Percentiles rank a stretch among this genome's conserved stretches.
Evolutionary conservation across 129 eudicot genomes (phyloP).

Genomic region (Cynara cardunculus): DNA sequence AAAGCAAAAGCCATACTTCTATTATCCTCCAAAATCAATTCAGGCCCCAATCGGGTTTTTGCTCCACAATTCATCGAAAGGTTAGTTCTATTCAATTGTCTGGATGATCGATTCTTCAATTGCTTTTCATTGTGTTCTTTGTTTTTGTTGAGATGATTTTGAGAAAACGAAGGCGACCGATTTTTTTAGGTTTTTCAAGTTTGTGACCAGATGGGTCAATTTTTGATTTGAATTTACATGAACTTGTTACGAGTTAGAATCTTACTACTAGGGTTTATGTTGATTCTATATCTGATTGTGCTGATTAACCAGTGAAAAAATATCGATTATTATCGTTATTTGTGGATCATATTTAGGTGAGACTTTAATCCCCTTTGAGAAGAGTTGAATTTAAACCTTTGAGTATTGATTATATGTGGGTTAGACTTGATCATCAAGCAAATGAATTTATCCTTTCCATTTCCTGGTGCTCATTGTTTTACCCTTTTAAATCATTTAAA

Average conservation of each 20-base stretch:
- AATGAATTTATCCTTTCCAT: background rate
- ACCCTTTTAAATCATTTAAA: background rate
- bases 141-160: background rate
- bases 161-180: background rate
- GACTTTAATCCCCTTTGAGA: background rate
- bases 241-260: slow-evolving; percentile 3
- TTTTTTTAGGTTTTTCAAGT: background rate
- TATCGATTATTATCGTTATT: background rate
- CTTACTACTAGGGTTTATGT: slow-evolving; percentile 2
- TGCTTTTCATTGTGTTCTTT: background rate
- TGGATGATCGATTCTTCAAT: background rate
- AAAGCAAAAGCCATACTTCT: background rate
- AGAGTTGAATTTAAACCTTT: slow-evolving; percentile 1
- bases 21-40: background rate
- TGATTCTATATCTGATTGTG: background rate
- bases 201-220: background rate
- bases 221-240: background rate
- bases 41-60: slow-evolving; percentile 4
- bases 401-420: slow-evolving; percentile 8
- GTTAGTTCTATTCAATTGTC: slow-evolving; percentile 3
- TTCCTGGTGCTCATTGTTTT: background rate
- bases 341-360: slow-evolving; percentile 1
- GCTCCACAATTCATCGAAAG: background rate
- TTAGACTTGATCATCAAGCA: slow-evolving; percentile 15
- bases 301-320: background rate